phyloP scores from a whole-genome alignment of 345 rosid species.

The Boechera divaricarpa region DNA sequence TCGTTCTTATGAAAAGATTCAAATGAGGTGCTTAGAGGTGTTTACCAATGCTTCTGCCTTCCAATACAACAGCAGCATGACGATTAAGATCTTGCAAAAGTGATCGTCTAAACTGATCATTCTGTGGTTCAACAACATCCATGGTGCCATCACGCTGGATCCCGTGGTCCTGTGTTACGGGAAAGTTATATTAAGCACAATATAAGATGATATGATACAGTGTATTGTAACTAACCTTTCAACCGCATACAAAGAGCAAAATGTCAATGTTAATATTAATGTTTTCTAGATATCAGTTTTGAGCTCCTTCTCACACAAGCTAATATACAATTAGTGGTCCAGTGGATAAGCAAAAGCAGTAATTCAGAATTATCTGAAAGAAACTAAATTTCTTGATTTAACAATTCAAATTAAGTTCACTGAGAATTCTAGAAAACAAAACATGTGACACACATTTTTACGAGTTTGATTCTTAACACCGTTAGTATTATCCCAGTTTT shows the following conservation, averaged over 20 bases:
- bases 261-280: not conserved
- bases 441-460: not conserved
- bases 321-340: not conserved
- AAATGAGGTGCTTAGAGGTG: conserved; percentile 22
- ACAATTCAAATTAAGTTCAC: not conserved
- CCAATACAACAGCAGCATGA: conserved; percentile 93
- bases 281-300: not conserved
- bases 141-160: conserved; percentile 70
- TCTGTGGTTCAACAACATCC: conserved; percentile 60
- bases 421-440: conserved; percentile 7
- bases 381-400: conserved; percentile 14
- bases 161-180: conserved; percentile 72
- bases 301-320: not conserved
- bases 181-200: conserved; percentile 13
- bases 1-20: not conserved
- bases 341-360: not conserved
- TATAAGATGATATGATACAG: not conserved
- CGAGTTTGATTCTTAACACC: conserved; percentile 11
- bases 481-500: conserved; percentile 8
- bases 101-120: conserved; percentile 65
- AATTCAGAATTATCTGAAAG: not conserved
- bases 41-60: conserved; percentile 79
- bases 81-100: conserved; percentile 81
- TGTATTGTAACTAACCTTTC: not conserved
- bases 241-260: conserved; percentile 6